phyloP scores from a whole-genome alignment of 805 yeast genomes.

The Nematodospora valgi region DNA sequence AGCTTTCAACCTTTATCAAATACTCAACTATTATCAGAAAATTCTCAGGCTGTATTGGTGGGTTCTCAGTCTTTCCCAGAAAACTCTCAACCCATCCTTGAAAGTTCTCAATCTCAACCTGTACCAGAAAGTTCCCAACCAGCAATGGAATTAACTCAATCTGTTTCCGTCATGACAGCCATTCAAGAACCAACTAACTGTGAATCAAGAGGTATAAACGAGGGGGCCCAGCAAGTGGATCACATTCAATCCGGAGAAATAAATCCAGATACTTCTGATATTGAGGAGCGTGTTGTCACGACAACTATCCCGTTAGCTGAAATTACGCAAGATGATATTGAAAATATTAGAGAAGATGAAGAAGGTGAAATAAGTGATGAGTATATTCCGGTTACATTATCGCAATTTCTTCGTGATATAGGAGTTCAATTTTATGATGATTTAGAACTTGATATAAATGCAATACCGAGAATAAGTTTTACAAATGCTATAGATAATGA shows the following conservation, averaged over 20 bases:
- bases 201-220: too few species aligned
- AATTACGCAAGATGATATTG: constrained; percentile 5
- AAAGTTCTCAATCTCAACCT: too few species aligned
- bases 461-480: constrained; percentile 21
- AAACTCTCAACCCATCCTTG: too few species aligned
- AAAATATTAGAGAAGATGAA: constrained; percentile 11
- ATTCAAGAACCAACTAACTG: background rate
- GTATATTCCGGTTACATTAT: constrained; percentile 32
- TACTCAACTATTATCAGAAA: too few species aligned
- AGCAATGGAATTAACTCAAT: constrained; percentile 23
- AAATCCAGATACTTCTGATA: constrained; percentile 3
- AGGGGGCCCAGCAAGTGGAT: too few species aligned
- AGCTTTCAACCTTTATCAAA: too few species aligned
- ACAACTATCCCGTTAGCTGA: constrained; percentile 28
- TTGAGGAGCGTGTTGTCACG: constrained; percentile 14
- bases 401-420: constrained; percentile 36
- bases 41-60: too few species aligned
- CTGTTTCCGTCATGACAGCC: background rate
- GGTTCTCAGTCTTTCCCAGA: too few species aligned
- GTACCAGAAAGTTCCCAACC: constrained; percentile 8
- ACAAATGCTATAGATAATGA: constrained; percentile 10
- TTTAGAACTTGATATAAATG: constrained; percentile 30
- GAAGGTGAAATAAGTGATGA: constrained; percentile 20
- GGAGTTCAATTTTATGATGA: constrained; percentile 46
- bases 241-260: too few species aligned